phyloP scores from a whole-genome alignment of 768 basidiomycete species.

The Tulasnella sp. region DNA sequence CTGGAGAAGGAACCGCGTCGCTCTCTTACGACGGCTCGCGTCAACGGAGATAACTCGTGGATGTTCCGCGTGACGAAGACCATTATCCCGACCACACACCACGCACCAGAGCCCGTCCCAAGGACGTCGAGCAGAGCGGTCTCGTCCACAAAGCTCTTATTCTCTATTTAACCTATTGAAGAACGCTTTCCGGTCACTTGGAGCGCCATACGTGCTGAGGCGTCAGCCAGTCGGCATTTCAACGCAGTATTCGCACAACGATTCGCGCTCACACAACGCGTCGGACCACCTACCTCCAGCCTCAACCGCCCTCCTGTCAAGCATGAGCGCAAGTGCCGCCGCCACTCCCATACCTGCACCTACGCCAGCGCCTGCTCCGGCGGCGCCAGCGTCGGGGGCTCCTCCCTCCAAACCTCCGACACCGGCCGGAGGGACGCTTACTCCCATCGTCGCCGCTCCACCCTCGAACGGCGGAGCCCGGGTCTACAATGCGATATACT shows the following conservation, averaged over 20 bases:
- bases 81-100: slow-evolving; percentile 7
- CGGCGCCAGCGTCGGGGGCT: neutral
- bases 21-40: neutral
- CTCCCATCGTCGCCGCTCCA: slow-evolving; percentile 1
- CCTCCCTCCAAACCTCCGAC: neutral
- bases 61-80: slow-evolving; percentile 14
- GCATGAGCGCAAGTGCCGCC: slow-evolving; percentile 3
- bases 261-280: slow-evolving; percentile 12
- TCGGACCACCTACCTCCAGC: slow-evolving; percentile 2
- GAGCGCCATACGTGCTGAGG: neutral
- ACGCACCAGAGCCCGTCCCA: neutral
- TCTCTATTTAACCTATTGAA: neutral
- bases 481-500: slow-evolving; percentile 87
- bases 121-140: neutral
- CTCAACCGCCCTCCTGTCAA: neutral
- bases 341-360: neutral
- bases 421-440: neutral
- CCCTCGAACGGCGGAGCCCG: slow-evolving; percentile 16
- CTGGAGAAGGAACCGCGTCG: neutral
- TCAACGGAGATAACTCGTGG: slow-evolving; percentile 9
- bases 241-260: slow-evolving; percentile 11
- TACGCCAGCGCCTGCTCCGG: neutral
- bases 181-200: neutral
- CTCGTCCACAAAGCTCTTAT: neutral
- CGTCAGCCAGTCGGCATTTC: slow-evolving; percentile 10